These are phyloP conservation scores for Colletotrichum sp. DNA, from an alignment of 2,329 filamentous ascomycete genomes.

Conservation along the genomic window DNA sequence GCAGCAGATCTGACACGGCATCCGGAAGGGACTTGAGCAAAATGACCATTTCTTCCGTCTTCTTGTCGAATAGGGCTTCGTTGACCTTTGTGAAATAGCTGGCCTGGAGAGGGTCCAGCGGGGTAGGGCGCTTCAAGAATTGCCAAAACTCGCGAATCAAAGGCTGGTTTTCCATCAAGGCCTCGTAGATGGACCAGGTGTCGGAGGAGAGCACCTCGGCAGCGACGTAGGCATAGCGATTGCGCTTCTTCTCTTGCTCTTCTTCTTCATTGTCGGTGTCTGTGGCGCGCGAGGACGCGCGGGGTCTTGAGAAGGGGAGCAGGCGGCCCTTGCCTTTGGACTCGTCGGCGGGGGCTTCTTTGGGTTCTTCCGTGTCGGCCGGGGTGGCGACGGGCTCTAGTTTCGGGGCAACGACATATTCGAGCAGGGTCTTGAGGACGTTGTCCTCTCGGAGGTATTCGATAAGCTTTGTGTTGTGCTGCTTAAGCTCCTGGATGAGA, in stretches of 20 bases:
- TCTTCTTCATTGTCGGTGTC: slow-evolving; percentile 64
- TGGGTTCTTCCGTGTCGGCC: slow-evolving; percentile 47
- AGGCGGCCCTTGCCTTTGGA: slow-evolving; percentile 48
- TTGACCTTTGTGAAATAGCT: slow-evolving; percentile 99
- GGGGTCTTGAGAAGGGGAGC: slow-evolving; percentile 55
- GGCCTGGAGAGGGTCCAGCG: slow-evolving; percentile 90
- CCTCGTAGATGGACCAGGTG: slow-evolving; percentile 95
- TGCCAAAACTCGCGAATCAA: slow-evolving; percentile 87
- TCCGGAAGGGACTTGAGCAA: slow-evolving; percentile 85
- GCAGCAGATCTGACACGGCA: slow-evolving; percentile 83
- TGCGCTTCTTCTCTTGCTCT: slow-evolving; percentile 86
- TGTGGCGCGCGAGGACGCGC: slow-evolving; percentile 57
- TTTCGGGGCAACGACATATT: slow-evolving; percentile 88
- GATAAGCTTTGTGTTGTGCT: slow-evolving; percentile 96
- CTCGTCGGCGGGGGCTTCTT: slow-evolving; percentile 42
- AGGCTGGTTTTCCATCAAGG: slow-evolving; percentile 82
- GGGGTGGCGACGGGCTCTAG: slow-evolving; percentile 61
- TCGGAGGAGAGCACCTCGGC: slow-evolving; percentile 95
- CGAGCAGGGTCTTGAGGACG: slow-evolving; percentile 82
- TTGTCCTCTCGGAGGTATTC: slow-evolving; percentile 91
- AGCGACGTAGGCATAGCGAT: slow-evolving; percentile 92
- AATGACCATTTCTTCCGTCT: slow-evolving; percentile 95
- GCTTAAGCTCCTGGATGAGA: slow-evolving; percentile 95
- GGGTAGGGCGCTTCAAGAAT: slow-evolving; percentile 83
- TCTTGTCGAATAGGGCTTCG: slow-evolving; percentile 95